Percentiles rank a stretch among this genome's conserved stretches.
These are phyloP conservation scores for Cyberlindnera maclurae DNA, from an alignment of 805 yeast genomes.

Conservation along the genomic window DNA sequence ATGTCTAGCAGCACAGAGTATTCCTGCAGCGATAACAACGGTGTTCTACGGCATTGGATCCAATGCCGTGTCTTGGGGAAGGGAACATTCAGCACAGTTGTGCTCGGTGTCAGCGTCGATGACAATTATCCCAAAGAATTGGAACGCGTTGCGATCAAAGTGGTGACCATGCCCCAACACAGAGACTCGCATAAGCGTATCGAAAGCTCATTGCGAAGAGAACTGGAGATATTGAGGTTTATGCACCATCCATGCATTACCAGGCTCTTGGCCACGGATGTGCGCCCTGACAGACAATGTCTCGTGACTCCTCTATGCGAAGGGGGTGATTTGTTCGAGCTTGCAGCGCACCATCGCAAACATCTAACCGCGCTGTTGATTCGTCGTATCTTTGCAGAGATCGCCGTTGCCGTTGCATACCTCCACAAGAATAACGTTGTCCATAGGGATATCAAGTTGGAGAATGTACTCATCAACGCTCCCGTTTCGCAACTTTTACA, in stretches of 20 bases:
- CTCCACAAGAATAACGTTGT: conserved; percentile 64
- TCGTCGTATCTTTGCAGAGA: conserved; percentile 61
- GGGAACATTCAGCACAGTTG: conserved; percentile 66
- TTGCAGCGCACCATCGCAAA: conserved; percentile 40
- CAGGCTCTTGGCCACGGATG: conserved; percentile 42
- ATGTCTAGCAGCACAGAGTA: background rate
- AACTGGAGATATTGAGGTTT: conserved; percentile 53
- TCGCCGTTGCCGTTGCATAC: conserved; percentile 61
- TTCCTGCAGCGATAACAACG: conserved; percentile 14
- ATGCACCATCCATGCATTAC: conserved; percentile 67
- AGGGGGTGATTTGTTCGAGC: conserved; percentile 82
- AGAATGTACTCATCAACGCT: conserved; percentile 57
- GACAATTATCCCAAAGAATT: conserved; percentile 9
- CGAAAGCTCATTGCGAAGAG: conserved; percentile 63
- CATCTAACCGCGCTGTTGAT: conserved; percentile 42
- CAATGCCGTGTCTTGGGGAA: conserved; percentile 43
- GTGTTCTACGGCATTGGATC: conserved; percentile 23
- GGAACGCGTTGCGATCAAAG: conserved; percentile 63
- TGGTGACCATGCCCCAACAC: conserved; percentile 36
- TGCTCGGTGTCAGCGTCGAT: conserved; percentile 33
- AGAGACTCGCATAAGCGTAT: conserved; percentile 42
- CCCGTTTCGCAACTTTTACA: conserved; percentile 26
- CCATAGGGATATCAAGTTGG: conserved; percentile 89
- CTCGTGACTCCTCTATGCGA: conserved; percentile 69
- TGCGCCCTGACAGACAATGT: conserved; percentile 23